Conservation (phyloP, 192 early-diverging fungal species). For the Podila verticillata region DNA sequence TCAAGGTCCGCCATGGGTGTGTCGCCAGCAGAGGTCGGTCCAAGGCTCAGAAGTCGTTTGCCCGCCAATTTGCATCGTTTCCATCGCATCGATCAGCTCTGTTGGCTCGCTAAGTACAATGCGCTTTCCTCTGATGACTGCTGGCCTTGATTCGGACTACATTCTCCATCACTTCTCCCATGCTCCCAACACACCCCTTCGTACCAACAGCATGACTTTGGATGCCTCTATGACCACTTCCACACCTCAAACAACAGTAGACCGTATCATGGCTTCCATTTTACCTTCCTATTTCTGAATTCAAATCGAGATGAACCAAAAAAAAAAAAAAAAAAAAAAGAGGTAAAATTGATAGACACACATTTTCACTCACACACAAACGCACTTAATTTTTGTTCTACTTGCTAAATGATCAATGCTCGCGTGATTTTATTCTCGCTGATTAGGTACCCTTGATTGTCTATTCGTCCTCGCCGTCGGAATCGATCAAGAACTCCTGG, state of each 20-base stretch:
- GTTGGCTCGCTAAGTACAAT: neutral
- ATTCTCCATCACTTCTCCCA: neutral
- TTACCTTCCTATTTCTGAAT: no score
- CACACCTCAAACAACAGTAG: neutral
- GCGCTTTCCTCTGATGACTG: neutral
- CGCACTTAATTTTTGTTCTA: no score
- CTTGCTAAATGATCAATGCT: no score
- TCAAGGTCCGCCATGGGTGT: neutral
- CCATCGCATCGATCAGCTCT: neutral
- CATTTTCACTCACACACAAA: no score
- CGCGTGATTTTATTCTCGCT: no score
- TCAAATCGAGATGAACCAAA: no score
- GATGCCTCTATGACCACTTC: neutral
- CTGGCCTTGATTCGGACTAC: neutral
- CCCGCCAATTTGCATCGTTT: neutral
- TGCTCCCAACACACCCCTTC: neutral
- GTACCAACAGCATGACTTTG: neutral
- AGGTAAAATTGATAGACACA: no score
- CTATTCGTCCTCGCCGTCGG: constrained; percentile 57
- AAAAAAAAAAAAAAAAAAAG: no score
- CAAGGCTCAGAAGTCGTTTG: neutral
- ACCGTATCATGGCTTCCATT: no score
- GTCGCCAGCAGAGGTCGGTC: neutral
- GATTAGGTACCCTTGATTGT: neutral
- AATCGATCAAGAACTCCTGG: constrained; percentile 70